Conservation (phyloP, 2,329 filamentous ascomycete genomes). For the Trichoderma citrinoviride region DNA sequence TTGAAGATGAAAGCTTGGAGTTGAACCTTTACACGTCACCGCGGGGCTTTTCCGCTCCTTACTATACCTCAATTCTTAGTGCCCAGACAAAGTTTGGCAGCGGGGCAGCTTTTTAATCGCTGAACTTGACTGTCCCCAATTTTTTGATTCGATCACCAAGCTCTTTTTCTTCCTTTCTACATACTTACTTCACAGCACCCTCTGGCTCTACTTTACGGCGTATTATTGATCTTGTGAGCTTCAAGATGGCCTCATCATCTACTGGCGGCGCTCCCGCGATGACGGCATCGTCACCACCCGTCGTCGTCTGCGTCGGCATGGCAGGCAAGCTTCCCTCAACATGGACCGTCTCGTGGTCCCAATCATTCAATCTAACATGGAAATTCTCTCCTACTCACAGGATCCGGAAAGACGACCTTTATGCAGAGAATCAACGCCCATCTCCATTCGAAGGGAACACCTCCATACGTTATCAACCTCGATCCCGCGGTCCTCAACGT, state of each 20-base stretch:
- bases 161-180: not conserved
- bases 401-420: slow-evolving; percentile 98
- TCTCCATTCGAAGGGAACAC: slow-evolving; percentile 74
- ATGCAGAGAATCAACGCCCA: slow-evolving; percentile 98
- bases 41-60: slow-evolving; percentile 14
- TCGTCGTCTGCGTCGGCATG: slow-evolving; percentile 96
- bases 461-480: slow-evolving; percentile 95
- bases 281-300: slow-evolving; percentile 53
- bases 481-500: slow-evolving; percentile 92
- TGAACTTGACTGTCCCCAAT: slow-evolving; percentile 10
- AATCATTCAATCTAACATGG: too few relatives aligned
- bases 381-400: slow-evolving; percentile 37
- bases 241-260: slow-evolving; percentile 36
- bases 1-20: not conserved
- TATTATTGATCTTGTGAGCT: not conserved
- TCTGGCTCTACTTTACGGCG: not conserved
- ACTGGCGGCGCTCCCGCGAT: slow-evolving; percentile 30
- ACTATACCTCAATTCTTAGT: too few relatives aligned
- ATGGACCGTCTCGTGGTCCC: not conserved
- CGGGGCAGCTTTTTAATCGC: slow-evolving; percentile 21
- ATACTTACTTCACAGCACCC: not conserved
- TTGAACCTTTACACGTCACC: slow-evolving; percentile 4
- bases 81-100: not conserved
- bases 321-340: slow-evolving; percentile 57
- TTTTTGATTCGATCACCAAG: slow-evolving; percentile 12